Evolutionary conservation across 176 grass and related monocot genomes (phyloP).

Genomic region (Alloteropsis semialata): DNA sequence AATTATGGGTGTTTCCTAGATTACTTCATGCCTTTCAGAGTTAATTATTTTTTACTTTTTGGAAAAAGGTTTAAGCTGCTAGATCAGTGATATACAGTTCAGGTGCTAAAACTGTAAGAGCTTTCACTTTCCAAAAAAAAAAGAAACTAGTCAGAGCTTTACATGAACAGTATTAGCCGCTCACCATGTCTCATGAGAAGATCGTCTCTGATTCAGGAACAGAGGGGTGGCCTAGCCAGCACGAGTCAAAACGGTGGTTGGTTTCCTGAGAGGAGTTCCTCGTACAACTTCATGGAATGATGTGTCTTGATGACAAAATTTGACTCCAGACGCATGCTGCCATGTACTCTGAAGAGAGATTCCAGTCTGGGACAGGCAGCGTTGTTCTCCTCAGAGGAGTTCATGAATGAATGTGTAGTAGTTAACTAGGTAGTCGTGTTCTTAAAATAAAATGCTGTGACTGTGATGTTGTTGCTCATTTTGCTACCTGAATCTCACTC

Average conservation of each 20-base stretch:
- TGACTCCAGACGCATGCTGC: neutral
- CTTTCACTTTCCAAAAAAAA: too few species aligned
- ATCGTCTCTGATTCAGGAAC: slow-evolving; percentile 39
- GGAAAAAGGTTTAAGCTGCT: neutral
- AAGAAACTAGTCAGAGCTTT: neutral
- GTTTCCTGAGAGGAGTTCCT: slow-evolving; percentile 44
- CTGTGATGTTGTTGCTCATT: slow-evolving; percentile 10
- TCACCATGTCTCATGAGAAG: neutral
- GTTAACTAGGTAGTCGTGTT: slow-evolving; percentile 29
- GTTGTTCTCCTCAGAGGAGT: neutral
- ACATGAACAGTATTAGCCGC: neutral
- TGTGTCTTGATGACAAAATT: neutral
- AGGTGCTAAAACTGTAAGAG: neutral
- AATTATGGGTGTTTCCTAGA: neutral
- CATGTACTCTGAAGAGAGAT: slow-evolving; percentile 8
- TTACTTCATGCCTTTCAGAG: neutral
- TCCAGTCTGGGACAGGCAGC: neutral
- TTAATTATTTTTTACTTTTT: neutral
- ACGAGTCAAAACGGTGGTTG: slow-evolving; percentile 35
- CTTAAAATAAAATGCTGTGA: slow-evolving; percentile 30
- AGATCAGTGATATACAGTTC: neutral
- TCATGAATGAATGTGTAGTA: slow-evolving; percentile 19
- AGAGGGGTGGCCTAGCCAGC: slow-evolving; percentile 42
- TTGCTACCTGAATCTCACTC: neutral
- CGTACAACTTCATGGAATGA: slow-evolving; percentile 52